Base-by-base conservation (phyloP, 495 filamentous ascomycete genomes). In the Lophiostoma macrostomum region DNA sequence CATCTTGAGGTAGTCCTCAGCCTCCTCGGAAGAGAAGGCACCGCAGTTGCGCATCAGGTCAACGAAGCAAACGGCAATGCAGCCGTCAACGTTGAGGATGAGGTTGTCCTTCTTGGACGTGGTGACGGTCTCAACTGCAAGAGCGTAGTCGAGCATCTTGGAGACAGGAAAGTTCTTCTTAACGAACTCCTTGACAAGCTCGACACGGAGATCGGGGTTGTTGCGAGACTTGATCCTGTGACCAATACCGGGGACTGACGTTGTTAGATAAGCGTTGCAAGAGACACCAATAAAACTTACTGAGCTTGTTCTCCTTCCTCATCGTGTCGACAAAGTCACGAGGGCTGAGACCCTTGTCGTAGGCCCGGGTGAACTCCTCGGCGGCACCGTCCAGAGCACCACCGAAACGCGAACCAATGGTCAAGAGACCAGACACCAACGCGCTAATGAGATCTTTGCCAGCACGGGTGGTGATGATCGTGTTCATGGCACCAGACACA, bases 91-190 rank as follows among this genome's bases (percentile, higher is more conserved):
- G 79, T 98, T 98, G 58, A 98, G 85, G 64, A 98, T 98, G 51
- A 98, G 83, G 81, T 97, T 98, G 77, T 98, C 93, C 82, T 98
- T 98, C 86, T 98, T 98, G 59, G 90, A 95, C 7, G 93, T 98
- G 25, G 93, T 98, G 58, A 98, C 93, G 1, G 87, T 86, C 81
- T 98, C 93, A 46, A 98, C 93, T 8, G 93, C 93, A 68, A 98
- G 85, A 63, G 93, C 93, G 72, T 95, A 98, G 76, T 98, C 93
- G 64, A 98, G 86, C 69, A 96, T 83, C 79, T 95, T 96, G 82
- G 84, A 85, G 74, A 77, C 88, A 53, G 93, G 90, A 84, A 98
- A 98, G 76, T 90, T 84, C 80, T 91, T 91, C 76, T 90, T 79
- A 72, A 91, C 93, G 74, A 88, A 98, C 70, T 97, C 93, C 79